Evolutionary conservation across 2,329 filamentous ascomycete species (phyloP).

Genomic region (Microcyclospora tardicrescens): DNA sequence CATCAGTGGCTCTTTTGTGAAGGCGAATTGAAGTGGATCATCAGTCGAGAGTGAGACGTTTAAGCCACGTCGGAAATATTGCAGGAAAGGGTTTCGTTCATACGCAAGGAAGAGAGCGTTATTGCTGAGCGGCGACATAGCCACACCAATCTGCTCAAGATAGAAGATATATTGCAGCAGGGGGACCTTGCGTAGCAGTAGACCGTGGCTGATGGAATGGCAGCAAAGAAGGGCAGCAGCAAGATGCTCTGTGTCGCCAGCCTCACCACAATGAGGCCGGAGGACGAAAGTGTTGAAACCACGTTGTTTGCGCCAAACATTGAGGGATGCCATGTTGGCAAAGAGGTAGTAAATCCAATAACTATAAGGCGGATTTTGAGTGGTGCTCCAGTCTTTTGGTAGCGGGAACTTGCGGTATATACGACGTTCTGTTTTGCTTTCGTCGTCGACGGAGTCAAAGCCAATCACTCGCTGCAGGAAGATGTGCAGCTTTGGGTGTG

Average conservation of each 20-base stretch:
- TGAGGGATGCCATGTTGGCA: conserved; percentile 84
- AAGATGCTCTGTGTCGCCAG: conserved; percentile 90
- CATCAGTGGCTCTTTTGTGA: conserved; percentile 94
- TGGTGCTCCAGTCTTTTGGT: conserved; percentile 75
- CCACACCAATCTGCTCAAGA: conserved; percentile 92
- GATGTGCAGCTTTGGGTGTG: conserved; percentile 83
- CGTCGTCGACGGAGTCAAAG: conserved; percentile 95
- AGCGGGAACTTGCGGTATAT: conserved; percentile 94
- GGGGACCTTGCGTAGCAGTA: conserved; percentile 85
- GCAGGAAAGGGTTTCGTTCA: conserved; percentile 89
- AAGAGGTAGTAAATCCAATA: conserved; percentile 99
- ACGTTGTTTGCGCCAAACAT: conserved; percentile 76
- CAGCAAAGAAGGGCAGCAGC: conserved; percentile 84
- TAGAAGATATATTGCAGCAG: conserved; percentile 96
- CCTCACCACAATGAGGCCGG: conserved; percentile 89
- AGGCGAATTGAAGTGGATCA: conserved; percentile 93
- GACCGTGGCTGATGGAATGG: conserved; percentile 92
- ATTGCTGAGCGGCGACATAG: conserved; percentile 98
- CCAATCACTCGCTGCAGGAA: conserved; percentile 93
- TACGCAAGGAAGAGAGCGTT: conserved; percentile 94
- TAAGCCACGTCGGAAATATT: conserved; percentile 86
- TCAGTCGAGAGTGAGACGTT: conserved; percentile 96
- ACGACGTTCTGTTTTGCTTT: conserved; percentile 88
- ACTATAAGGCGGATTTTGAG: conserved; percentile 93
- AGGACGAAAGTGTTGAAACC: conserved; percentile 94